phyloP scores from a whole-genome alignment of 2,329 filamentous ascomycete genomes.

The Lasiodiplodia sp. region DNA sequence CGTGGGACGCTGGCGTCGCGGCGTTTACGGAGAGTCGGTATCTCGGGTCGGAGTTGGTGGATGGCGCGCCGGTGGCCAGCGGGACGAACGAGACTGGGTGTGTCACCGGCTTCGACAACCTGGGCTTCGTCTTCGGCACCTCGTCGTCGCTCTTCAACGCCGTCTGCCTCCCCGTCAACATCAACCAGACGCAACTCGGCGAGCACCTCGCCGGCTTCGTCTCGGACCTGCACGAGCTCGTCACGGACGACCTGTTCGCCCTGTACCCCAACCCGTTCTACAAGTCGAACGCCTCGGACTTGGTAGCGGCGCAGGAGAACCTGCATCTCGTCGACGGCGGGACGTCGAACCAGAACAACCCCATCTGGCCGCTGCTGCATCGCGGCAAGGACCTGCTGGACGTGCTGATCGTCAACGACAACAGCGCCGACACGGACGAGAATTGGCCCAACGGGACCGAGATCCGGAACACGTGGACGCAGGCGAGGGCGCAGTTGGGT shows the following conservation, averaged over 20 bases:
- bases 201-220: slow-evolving; percentile 28
- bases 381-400: slow-evolving; percentile 60
- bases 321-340: slow-evolving; percentile 62
- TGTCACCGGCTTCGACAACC: slow-evolving; percentile 57
- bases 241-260: slow-evolving; percentile 52
- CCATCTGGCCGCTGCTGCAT: slow-evolving; percentile 61
- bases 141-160: slow-evolving; percentile 52
- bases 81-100: slow-evolving; percentile 48
- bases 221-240: slow-evolving; percentile 38
- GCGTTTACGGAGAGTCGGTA: slow-evolving; percentile 68
- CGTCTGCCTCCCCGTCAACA: slow-evolving; percentile 35
- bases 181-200: slow-evolving; percentile 23
- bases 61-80: too few relatives aligned
- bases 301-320: slow-evolving; percentile 45
- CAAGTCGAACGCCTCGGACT: slow-evolving; percentile 49
- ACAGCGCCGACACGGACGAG: slow-evolving; percentile 65
- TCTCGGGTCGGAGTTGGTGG: slow-evolving; percentile 57
- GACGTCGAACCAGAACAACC: slow-evolving; percentile 59
- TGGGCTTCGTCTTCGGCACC: slow-evolving; percentile 57
- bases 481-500: slow-evolving; percentile 55
- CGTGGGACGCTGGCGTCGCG: slow-evolving; percentile 65
- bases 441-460: slow-evolving; percentile 69
- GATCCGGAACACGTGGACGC: slow-evolving; percentile 64
- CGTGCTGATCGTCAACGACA: slow-evolving; percentile 71
- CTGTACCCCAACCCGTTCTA: slow-evolving; percentile 69